phyloP scores from a whole-genome alignment of 345 rosid species.

The Euphorbia tirucalli region DNA sequence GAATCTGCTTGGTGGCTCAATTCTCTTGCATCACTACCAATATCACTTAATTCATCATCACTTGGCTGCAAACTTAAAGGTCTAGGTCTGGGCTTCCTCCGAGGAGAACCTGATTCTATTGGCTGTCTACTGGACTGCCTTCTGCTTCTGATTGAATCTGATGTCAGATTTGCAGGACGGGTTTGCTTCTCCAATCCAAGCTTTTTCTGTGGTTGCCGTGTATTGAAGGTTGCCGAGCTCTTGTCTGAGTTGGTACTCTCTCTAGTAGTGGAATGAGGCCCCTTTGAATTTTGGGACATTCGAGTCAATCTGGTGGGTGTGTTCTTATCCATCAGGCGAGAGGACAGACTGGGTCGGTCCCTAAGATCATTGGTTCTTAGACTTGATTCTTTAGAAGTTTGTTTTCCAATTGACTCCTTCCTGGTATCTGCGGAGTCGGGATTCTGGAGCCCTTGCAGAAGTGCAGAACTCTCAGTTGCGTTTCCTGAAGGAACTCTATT shows the following conservation, averaged over 20 bases:
- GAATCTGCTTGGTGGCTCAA: conserved; percentile 41
- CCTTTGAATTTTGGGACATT: conserved; percentile 34
- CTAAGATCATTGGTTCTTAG: conserved; percentile 36
- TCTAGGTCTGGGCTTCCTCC: conserved; percentile 35
- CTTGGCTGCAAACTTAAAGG: conserved; percentile 32
- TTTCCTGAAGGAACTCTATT: conserved; percentile 27
- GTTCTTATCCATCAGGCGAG: conserved; percentile 36
- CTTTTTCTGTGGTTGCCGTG: conserved; percentile 50
- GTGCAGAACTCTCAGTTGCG: conserved; percentile 31
- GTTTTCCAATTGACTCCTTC: conserved; percentile 39
- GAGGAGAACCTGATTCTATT: conserved; percentile 44
- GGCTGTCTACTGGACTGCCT: conserved; percentile 47
- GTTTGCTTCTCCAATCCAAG: conserved; percentile 46
- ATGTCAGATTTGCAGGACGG: conserved; percentile 34
- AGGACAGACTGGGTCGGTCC: conserved; percentile 29
- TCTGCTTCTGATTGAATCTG: conserved; percentile 42
- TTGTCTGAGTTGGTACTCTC: conserved; percentile 34
- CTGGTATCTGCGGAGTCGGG: conserved; percentile 34
- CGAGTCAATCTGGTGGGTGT: conserved; percentile 24
- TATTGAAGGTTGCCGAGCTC: conserved; percentile 47
- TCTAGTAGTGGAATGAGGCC: conserved; percentile 28
- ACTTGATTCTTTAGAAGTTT: conserved; percentile 42
- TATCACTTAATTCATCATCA: conserved; percentile 46
- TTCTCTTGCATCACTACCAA: conserved; percentile 48
- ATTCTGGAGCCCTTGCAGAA: conserved; percentile 31